Percentiles rank a stretch among this genome's conserved stretches.
phyloP scores from a whole-genome alignment of 192 early-diverging fungal species.

The Backusella macrospora region DNA sequence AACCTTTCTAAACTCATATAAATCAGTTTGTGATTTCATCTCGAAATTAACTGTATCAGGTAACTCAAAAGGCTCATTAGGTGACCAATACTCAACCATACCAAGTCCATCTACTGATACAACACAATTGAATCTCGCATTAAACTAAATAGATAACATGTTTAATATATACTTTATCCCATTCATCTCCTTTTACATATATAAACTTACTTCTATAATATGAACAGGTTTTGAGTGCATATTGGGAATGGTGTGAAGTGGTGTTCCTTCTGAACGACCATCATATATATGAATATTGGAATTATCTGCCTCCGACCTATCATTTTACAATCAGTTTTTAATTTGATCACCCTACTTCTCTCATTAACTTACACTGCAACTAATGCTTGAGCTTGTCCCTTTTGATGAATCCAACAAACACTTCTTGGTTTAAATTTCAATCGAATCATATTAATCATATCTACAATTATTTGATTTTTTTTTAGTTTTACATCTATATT shows the following conservation, averaged over 20 bases:
- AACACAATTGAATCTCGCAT: slow-evolving; percentile 71
- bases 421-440: slow-evolving; percentile 72
- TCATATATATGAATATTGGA: slow-evolving; percentile 82
- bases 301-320: slow-evolving; percentile 74
- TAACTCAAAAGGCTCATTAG: slow-evolving; percentile 66
- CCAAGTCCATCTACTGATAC: slow-evolving; percentile 86
- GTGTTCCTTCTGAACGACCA: slow-evolving; percentile 66
- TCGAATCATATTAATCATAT: slow-evolving; percentile 97
- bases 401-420: slow-evolving; percentile 86
- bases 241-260: slow-evolving; percentile 63
- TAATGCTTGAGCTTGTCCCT: slow-evolving; percentile 80
- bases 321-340: not conserved
- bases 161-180: not conserved
- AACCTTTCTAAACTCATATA: slow-evolving; percentile 97
- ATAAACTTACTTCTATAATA: slow-evolving; percentile 64
- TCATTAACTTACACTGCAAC: slow-evolving; percentile 69
- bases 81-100: slow-evolving; percentile 94
- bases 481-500: no score
- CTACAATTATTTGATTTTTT: slow-evolving; percentile 46
- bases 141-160: slow-evolving; percentile 56
- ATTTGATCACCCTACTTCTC: not conserved
- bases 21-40: slow-evolving; percentile 92
- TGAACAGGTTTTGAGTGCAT: slow-evolving; percentile 76
- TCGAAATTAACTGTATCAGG: slow-evolving; percentile 70
- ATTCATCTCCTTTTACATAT: not conserved